These are phyloP conservation scores for Gentiana macrophylla DNA, from an alignment of 257 asterid species.

Conservation along the genomic window DNA sequence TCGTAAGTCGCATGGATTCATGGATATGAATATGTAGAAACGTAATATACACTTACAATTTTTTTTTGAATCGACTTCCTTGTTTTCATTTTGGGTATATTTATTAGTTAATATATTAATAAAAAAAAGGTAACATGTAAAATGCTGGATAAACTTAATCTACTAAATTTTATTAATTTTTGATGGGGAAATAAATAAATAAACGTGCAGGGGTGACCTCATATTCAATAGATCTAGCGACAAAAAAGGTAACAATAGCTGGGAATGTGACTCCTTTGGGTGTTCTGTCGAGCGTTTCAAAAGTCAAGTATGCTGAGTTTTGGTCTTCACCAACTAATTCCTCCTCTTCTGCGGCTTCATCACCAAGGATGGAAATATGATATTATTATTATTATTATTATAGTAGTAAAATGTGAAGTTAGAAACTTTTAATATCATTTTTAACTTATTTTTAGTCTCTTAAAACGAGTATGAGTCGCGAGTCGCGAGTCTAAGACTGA, in stretches of 20 bases:
- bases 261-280: conserved; percentile 67
- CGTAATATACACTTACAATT: no score
- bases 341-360: conserved; percentile 18
- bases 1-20: no score
- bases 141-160: no score
- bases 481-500: no score
- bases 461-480: no score
- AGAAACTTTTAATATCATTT: not conserved
- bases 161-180: not conserved
- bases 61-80: no score
- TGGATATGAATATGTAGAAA: no score
- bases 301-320: conserved; percentile 70
- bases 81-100: no score
- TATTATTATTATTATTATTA: conserved; percentile 3
- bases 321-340: conserved; percentile 54
- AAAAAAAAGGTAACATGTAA: no score
- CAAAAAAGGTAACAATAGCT: conserved; percentile 59
- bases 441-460: not conserved
- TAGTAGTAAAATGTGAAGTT: not conserved
- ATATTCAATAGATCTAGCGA: conserved; percentile 58
- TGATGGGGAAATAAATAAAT: conserved; percentile 1
- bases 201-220: conserved; percentile 64
- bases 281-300: conserved; percentile 65
- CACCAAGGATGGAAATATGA: not conserved
- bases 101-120: no score